Evolutionary conservation across 805 yeast genomes (phyloP).

Genomic region (Kockiozyma suomiensis): DNA sequence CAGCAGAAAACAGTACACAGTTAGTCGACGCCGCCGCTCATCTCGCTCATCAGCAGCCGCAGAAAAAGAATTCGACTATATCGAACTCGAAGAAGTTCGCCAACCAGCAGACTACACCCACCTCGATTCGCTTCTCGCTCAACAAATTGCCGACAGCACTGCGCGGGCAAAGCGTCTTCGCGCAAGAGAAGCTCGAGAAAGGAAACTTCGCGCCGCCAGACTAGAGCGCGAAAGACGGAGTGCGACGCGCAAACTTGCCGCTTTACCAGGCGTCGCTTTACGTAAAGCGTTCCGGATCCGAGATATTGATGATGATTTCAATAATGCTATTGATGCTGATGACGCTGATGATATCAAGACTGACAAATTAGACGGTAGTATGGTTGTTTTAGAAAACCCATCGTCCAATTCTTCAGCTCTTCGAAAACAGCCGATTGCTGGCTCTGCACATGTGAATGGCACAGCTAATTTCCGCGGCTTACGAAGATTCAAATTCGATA

Average conservation of each 20-base stretch:
- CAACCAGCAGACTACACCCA: slow-evolving; percentile 8
- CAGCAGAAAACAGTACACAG: neutral
- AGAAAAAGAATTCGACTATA: slow-evolving; percentile 25
- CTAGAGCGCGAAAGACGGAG: neutral
- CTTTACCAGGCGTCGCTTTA: neutral
- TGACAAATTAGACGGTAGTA: slow-evolving; percentile 11
- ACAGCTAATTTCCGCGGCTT: slow-evolving; percentile 2
- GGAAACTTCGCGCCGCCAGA: neutral
- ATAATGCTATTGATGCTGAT: neutral
- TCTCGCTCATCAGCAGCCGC: neutral
- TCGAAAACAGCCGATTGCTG: neutral
- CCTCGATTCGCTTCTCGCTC: slow-evolving; percentile 9
- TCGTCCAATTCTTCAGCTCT: too few species aligned
- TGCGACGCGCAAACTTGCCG: neutral
- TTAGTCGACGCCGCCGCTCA: neutral
- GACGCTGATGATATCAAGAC: neutral
- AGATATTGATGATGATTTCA: too few species aligned
- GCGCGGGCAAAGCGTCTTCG: slow-evolving; percentile 9
- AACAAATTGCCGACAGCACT: slow-evolving; percentile 16
- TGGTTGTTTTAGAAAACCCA: slow-evolving; percentile 8
- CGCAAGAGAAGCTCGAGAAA: neutral
- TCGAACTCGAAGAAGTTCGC: slow-evolving; percentile 23
- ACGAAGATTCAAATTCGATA: slow-evolving; percentile 8
- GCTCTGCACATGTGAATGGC: slow-evolving; percentile 8
- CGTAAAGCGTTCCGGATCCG: neutral